Evolutionary conservation across 2,329 filamentous ascomycete genomes (phyloP), one percentile per base, ranked within the genome.

Genomic region (Triangularia setosa): DNA sequence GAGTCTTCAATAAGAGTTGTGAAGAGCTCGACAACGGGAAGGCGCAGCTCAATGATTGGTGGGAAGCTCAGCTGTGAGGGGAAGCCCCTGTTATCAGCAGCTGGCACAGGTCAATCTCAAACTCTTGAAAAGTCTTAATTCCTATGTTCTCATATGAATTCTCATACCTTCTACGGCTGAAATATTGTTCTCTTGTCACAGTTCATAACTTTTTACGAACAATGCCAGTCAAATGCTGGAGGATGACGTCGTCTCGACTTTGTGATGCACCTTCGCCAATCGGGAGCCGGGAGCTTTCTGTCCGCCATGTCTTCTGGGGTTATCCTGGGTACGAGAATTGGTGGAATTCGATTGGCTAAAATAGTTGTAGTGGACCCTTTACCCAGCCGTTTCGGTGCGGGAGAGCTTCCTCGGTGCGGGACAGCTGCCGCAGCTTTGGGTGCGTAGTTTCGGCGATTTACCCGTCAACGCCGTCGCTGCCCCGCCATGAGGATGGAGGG

Each of bases 371-470:
- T 52, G 54, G 65, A 24, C 24, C 56, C 21, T 25, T n/a, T 14
- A 28, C 40, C 62, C 35, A 27, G 23, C 35, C 21, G n/a, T n/a
- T n/a, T n/a, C n/a, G n/a, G n/a, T n/a, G n/a, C n/a, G 28, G 28
- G 35, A n/a, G 24, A 25, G 30, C 57, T 35, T 55, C 48, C n/a
- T 58, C 21, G 16, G 30, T 58, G 28, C 56, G 59, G 62, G 25
- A 61, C 14, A 28, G 48, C 56, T 63, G 63, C 58, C 55, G 18
- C 40, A 30, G 33, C 24, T 61, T 62, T 62, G 52, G 61, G 60
- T 58, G 21, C 16, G n/a, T 64, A n/a, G 60, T 71, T 68, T 68
- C 69, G 69, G 69, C 63, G 21, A 64, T 68, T 70, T 71, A 71
- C 66, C 69, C 69, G 69, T 55, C 64, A 66, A 65, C 67, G 66